Base-by-base conservation (phyloP, 2,329 filamentous ascomycete genomes). In the Colletotrichum somersetense region DNA sequence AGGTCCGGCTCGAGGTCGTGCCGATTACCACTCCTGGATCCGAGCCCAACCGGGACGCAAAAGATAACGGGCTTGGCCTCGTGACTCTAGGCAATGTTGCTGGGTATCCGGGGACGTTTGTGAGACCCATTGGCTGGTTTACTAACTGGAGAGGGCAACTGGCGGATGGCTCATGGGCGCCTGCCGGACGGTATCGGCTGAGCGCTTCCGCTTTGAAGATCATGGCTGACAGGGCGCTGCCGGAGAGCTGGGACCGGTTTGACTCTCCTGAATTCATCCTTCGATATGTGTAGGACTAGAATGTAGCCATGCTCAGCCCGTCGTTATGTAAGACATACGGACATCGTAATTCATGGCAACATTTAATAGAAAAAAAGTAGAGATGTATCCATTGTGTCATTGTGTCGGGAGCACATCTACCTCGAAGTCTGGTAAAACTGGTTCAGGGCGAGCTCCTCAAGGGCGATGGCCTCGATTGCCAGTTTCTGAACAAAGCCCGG, bases 181-280 rank as follows among this genome's bases (percentile, higher is more conserved):
- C 86, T 0, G 80, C 82, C 0, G 88, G 87, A 4, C 75, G 77
- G 26, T 89, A 90, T 77, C 84, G 83, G 76, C 80, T 89, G 57
- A 80, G 72, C 14, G 53, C 73, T 12, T 74, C 59, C 26, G 74
- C 73, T 12, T 35, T 76, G 26, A 63, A 74, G 55, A 69, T 74
- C n/a, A 66, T 65, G 33, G 74, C 72, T 33, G 57, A 76, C 33
- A 61, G 66, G 26, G 42, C n/a, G 30, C 12, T 64, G 7, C 62
- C 64, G 5, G 67, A 67, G 33, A 71, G 74, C 30, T 76, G 73
- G 73, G 75, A 76, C 38, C 76, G 80, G 0, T 77, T 77, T 20
- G 80, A 84, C 73, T 82, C 85, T 11, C 77, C 79, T 0, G 67
- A 80, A 1, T 87, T 89, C 72, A 76, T 77, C 38, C 83, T 89